phyloP scores from a whole-genome alignment of 1,284 basidiomycete genomes.

The Microbotryomycetes sp. region DNA sequence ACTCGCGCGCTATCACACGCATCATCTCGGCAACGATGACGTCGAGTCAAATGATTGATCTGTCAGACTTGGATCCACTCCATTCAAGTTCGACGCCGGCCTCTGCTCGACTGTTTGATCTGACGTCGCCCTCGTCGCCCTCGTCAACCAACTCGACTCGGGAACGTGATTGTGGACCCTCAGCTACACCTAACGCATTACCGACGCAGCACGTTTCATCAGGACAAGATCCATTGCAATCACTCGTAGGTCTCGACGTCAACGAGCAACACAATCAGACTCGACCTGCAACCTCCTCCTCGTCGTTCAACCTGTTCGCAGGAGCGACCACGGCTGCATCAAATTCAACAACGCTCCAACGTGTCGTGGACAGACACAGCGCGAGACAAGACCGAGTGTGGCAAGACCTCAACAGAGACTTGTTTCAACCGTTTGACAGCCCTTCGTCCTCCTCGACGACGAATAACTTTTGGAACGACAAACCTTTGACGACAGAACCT shows the following conservation, averaged over 20 bases:
- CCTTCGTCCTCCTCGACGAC: neutral
- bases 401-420: conserved; percentile 12
- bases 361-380: conserved; percentile 1
- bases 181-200: neutral
- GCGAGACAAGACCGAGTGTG: conserved; percentile 6
- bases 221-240: conserved; percentile 5
- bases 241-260: neutral
- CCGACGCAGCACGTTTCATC: neutral
- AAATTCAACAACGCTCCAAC: neutral
- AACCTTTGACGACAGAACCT: neutral
- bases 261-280: neutral
- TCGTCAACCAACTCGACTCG: neutral
- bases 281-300: neutral
- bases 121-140: neutral
- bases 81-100: neutral
- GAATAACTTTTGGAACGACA: neutral
- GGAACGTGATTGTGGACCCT: neutral
- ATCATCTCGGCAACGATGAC: neutral
- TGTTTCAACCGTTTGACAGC: conserved; percentile 1
- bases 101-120: neutral
- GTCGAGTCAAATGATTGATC: conserved; percentile 1
- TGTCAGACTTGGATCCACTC: conserved; percentile 21
- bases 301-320: neutral
- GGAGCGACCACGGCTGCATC: neutral
- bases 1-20: neutral